Evolutionary conservation across 805 yeast genomes (phyloP), one percentile per base, ranked within the genome.

Genomic region (Metschnikowia baotianmanensis): DNA sequence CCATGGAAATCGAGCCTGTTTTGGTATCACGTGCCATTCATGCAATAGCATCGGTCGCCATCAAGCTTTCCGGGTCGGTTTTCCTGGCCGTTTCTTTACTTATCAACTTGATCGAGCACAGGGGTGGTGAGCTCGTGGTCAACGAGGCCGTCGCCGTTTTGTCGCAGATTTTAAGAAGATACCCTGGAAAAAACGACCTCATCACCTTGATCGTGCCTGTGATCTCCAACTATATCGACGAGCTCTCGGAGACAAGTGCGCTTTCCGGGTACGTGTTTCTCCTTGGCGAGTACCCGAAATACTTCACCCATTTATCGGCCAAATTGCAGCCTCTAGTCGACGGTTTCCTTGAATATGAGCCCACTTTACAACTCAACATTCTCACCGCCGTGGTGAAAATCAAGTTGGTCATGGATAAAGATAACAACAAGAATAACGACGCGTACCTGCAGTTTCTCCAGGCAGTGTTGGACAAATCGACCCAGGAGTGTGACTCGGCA

Each of bases 1-100:
- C 91, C 4, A 80, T 82, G 83, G 96, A 86, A 56, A 80, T 88
- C 52, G 97, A 91, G 55, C 78, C 82, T 3, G 83, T 86, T 34
- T 79, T 89, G 50, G 95, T 84, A 12, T 59, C 73, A 31, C 74
- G 80, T 45, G 74, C 91, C 2, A 76, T 85, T 26, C 71, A 71
- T 43, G 85, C 86, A 7, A 74, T 85, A 47, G 83, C 87, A 0
- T 83, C 86, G 35, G 73, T 85, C 34, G 89, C 88, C 9, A 79
- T 84, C 46, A 80, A 82, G 54, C 62, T 81, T 13, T 69, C 76
- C 5, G 72, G 66, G 40, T 67, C 77, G 35, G 71, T 76, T 1
- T 68, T 75, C 32, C 80, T 76, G 51, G 74, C 86, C 3, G 69
- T 83, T 40, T 86, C 82, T 46, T 67, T 78, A 20, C 61, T 85